Base-by-base conservation (phyloP, 2,329 filamentous ascomycete genomes). In the Macrophomina tecta region DNA sequence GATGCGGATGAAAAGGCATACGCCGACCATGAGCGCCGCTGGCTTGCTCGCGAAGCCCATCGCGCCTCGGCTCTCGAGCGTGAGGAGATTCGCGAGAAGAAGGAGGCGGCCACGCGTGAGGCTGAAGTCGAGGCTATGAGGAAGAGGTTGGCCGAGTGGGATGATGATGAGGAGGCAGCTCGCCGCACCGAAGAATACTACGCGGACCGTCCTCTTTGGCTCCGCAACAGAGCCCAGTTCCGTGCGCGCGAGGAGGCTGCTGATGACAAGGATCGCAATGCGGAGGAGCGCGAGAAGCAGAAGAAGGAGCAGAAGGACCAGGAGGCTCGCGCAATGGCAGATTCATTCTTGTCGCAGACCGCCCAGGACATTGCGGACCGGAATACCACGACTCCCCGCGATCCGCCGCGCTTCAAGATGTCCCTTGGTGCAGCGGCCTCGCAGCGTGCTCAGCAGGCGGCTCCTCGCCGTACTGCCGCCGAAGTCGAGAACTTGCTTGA, bases 401-500 rank as follows among this genome's bases (percentile, higher is more conserved):
- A 87, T 66, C 92, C 91, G 3, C 89, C 92, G 74, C 90, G 90
- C 30, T 96, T 98, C 86, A 98, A 97, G 78, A 86, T 98, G 67
- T 97, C 93, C 1, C 89, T 98, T 32, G 94, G 94, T 64, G 93
- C 93, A 0, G 93, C 93, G 0, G 81, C 94, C 0, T 92, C 93
- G 0, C 93, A 96, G 77, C 93, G 88, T 74, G 85, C 85, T 16
- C 85, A 85, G 65, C 80, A 87, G 64, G 84, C 84, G 5, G 83
- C 83, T 60, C 79, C 84, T 14, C 87, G 92, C 68, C 90, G 93
- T 68, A 97, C 93, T 0, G 90, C 97, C 69, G 93, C 93, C 66
- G 95, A 99, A 76, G 92, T 99, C 65, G 95, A 98, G 82, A 93
- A 93, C 38, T 84, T 99, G 0, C 84, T 99, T 70, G 95, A 98